Percentiles rank a stretch among this genome's conserved stretches.
These are phyloP conservation scores for Cochliopodium minus DNA, from an alignment of 208 protist species.

Conservation along the genomic window DNA sequence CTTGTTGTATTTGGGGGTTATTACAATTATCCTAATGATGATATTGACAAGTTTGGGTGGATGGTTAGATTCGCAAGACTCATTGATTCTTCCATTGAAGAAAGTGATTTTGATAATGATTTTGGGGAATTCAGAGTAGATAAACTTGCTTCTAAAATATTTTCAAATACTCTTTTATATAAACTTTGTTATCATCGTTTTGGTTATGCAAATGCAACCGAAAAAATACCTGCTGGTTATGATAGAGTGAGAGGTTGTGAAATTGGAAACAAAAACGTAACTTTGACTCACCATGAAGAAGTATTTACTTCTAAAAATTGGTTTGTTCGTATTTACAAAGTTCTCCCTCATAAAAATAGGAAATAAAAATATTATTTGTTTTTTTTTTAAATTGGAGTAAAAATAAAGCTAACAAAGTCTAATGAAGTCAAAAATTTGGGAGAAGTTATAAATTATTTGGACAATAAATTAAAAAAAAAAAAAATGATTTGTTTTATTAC, in stretches of 20 bases:
- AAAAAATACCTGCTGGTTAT: constrained; percentile 27
- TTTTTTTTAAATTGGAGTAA: no score
- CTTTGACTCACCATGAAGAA: constrained; percentile 40
- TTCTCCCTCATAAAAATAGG: constrained; percentile 41
- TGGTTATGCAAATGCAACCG: constrained; percentile 23
- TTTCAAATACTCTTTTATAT: constrained; percentile 72
- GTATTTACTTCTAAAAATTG: constrained; percentile 72
- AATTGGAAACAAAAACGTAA: constrained; percentile 57
- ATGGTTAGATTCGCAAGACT: constrained; percentile 57
- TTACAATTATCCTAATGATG: constrained; percentile 57
- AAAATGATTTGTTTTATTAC: no score
- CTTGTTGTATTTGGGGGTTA: constrained; percentile 80
- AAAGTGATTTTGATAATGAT: no score
- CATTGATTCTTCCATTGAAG: constrained; percentile 34
- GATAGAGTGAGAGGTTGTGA: constrained; percentile 38
- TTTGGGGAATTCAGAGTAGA: no score
- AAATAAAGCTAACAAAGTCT: no score
- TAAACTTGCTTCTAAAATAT: constrained; percentile 29
- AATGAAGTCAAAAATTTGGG: no score
- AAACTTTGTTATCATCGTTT: constrained; percentile 71
- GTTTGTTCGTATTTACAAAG: constrained; percentile 76
- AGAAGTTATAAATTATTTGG: no score
- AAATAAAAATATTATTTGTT: constrained; percentile 20
- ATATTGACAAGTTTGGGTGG: constrained; percentile 87
- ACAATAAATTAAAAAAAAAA: no score